Conservation (phyloP, 495 filamentous ascomycete genomes). For the Amphirosellinia nigrospora region DNA sequence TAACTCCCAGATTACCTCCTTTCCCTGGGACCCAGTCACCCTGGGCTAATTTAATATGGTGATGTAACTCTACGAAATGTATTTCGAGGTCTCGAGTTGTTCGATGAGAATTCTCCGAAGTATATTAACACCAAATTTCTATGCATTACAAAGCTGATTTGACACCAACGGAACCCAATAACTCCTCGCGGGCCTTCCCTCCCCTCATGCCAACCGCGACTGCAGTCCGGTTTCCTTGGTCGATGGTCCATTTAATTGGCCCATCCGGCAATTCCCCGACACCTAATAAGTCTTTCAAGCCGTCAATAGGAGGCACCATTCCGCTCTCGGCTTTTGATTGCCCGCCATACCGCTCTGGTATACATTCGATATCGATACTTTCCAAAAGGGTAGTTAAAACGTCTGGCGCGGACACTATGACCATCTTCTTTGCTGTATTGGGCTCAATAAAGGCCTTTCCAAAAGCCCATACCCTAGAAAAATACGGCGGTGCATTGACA, state of each 20-base stretch:
- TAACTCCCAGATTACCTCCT: no score
- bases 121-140: not conserved
- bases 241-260: conserved; percentile 12
- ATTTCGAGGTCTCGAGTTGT: not conserved
- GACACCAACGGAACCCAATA: not conserved
- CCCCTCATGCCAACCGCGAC: conserved; percentile 12
- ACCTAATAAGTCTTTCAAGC: conserved; percentile 13
- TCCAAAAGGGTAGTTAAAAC: conserved; percentile 14
- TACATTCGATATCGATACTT: conserved; percentile 15
- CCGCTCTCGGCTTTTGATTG: not conserved
- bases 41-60: no score
- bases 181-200: conserved; percentile 9
- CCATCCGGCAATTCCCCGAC: conserved; percentile 9
- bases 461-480: conserved; percentile 8
- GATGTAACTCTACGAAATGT: no score
- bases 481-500: conserved; percentile 14
- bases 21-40: no score
- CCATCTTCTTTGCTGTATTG: conserved; percentile 9
- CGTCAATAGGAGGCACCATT: not conserved
- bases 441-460: conserved; percentile 20
- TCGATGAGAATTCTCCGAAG: not conserved
- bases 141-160: conserved; percentile 2
- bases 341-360: conserved; percentile 18
- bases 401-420: conserved; percentile 5
- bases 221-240: conserved; percentile 16